phyloP scores from a whole-genome alignment of 2,329 filamentous ascomycete species.

The Fusarium scirpi region DNA sequence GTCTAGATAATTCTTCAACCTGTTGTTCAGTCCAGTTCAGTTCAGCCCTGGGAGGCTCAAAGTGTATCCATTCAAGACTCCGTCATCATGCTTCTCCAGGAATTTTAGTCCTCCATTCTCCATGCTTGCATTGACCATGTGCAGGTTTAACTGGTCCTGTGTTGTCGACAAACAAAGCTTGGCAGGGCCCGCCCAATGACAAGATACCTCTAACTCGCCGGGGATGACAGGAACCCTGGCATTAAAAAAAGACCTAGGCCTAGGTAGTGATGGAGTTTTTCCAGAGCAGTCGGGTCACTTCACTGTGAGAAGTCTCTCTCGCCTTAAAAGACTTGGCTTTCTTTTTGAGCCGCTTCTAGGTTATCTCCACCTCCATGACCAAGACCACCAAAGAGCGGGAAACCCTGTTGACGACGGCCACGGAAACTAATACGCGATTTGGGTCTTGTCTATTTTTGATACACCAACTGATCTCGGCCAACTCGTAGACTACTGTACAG shows the following conservation, averaged over 20 bases:
- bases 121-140: slow-evolving; percentile 41
- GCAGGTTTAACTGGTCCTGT: slow-evolving; percentile 41
- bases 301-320: not conserved
- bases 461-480: not conserved
- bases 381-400: not conserved
- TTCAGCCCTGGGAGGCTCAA: slow-evolving; percentile 13
- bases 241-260: not conserved
- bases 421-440: not conserved
- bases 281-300: not conserved
- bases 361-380: not conserved
- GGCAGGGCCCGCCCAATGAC: slow-evolving; percentile 32
- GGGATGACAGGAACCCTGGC: slow-evolving; percentile 35
- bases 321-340: slow-evolving; percentile 16
- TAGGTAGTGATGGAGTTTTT: not conserved
- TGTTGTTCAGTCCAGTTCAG: not conserved
- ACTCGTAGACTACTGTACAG: not conserved
- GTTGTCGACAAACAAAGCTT: slow-evolving; percentile 28
- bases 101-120: slow-evolving; percentile 31
- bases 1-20: not conserved
- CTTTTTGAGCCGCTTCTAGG: slow-evolving; percentile 2
- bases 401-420: not conserved
- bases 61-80: not conserved
- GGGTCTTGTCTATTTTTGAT: slow-evolving; percentile 1
- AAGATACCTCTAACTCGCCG: slow-evolving; percentile 15
- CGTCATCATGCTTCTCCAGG: slow-evolving; percentile 32